Evolutionary conservation across 768 basidiomycete species (phyloP).

Genomic region (Agaricus blazei): DNA sequence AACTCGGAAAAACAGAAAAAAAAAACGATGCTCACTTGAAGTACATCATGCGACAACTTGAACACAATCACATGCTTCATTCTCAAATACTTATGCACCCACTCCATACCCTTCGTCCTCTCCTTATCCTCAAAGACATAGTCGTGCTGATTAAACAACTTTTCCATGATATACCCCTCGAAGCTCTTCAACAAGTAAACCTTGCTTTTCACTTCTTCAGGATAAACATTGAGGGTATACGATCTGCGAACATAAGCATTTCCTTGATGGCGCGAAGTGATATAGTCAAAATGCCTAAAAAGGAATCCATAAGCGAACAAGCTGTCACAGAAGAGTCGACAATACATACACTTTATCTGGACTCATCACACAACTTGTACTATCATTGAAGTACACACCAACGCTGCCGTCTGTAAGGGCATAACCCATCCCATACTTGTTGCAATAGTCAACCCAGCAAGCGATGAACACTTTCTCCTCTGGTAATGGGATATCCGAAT

Average conservation of each 20-base stretch:
- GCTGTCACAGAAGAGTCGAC: background rate
- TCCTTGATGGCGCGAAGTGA: slow-evolving; percentile 64
- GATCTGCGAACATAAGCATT: slow-evolving; percentile 69
- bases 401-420: slow-evolving; percentile 93
- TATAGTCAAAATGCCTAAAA: slow-evolving; percentile 82
- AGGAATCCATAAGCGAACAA: slow-evolving; percentile 3
- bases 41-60: slow-evolving; percentile 88
- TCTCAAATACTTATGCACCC: slow-evolving; percentile 90
- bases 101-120: slow-evolving; percentile 83
- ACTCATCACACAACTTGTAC: slow-evolving; percentile 78
- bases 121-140: slow-evolving; percentile 73
- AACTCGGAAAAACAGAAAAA: background rate
- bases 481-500: slow-evolving; percentile 17
- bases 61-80: slow-evolving; percentile 98
- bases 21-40: slow-evolving; percentile 66
- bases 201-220: slow-evolving; percentile 83
- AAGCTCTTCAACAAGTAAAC: slow-evolving; percentile 92
- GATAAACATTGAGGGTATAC: slow-evolving; percentile 63
- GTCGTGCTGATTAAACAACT: slow-evolving; percentile 78
- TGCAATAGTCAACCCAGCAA: slow-evolving; percentile 99
- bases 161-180: slow-evolving; percentile 90
- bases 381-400: slow-evolving; percentile 96
- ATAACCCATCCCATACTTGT: slow-evolving; percentile 99
- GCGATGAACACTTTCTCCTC: slow-evolving; percentile 87
- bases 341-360: slow-evolving; percentile 78